Base-by-base conservation (phyloP, 495 filamentous ascomycete species). In the Penicillium salamii region DNA sequence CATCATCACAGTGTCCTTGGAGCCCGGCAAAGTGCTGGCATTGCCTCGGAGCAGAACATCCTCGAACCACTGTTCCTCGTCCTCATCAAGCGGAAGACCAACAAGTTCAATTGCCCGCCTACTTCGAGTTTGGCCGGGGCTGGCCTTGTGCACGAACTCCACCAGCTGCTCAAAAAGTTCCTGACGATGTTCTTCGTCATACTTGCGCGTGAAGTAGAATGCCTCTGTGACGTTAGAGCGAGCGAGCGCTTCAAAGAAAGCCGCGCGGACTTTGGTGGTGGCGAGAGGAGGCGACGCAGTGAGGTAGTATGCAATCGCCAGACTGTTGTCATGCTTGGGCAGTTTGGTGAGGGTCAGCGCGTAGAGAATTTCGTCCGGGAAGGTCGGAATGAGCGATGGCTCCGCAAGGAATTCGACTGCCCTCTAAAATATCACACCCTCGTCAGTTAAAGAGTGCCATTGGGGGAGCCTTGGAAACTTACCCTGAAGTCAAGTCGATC, bases 291-390 rank as follows among this genome's bases (percentile, higher is more conserved):
- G 87, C 34, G 81, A 79, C 3, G 82, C 80, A 15, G 82, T 82
- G 42, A 90, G 78, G 65, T 87, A 91, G 65, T 91, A 93, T 23
- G 87, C 85, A 44, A 91, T 76, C 0, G 86, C 69, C 5, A 90
- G 74, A 40, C 71, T 78, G 56, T 83, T 79, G 54, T 90, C 84
- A 45, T 79, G 72, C 38, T 77, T 69, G 3, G 79, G 70, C 48
- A 82, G 70, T 47, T 83, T 70, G 11, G 74, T 72, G 5, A 74
- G 65, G 28, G 87, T 83, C n/a, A 93, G 77, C 19, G 76, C 76
- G 31, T 80, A 74, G 49, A 90, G 77, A 39, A 91, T 90, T 45
- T 91, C 88, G 63, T 91, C 87, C 24, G 86, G 79, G 56, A 91
- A 91, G 21, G 87, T 88, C 20, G 87, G 81, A 24, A 88, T 82